Evolutionary conservation across 768 basidiomycete species (phyloP), one percentile per base, ranked within the genome.

Genomic region (Russula vinacea): DNA sequence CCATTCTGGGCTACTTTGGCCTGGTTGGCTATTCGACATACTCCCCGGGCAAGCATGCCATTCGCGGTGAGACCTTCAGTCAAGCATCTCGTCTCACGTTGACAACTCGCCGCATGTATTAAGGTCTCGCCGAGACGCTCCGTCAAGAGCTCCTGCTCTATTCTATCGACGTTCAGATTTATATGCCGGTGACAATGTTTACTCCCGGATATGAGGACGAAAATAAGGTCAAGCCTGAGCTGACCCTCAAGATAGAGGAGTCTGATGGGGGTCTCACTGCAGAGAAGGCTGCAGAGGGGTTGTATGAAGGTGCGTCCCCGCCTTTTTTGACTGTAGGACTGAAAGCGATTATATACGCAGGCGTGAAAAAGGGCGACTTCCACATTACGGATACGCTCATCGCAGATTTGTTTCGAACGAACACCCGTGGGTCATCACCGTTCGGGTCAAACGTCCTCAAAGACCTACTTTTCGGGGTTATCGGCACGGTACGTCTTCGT

Each of bases 111-210:
- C 17, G 11, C 19, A 19, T 19, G 9, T 70, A 14, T 32, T 8
- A 70, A 94, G 92, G 89, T 16, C 83, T 97, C 0, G 91, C 90
- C 16, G 94, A 97, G 63, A 81, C 87, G 0, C 79, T 97, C 16
- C 86, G 88, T 9, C 88, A 85, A 29, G 94, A 96, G 71, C 77
- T 92, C 55, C 76, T 86, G 66, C 78, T 94, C 8, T 93, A 95
- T 72, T 83, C 81, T 56, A 89, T 92, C 71, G 78, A 80, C 57
- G 83, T 92, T 7, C 92, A 94, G 67, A 83, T 91, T 50, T 92
- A 85, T 76, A 87, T 92, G 76, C 92, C 94, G 0, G 81, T 81
- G 1, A 91, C 91, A 1, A 95, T 97, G 78, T 82, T 78, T 67
- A 85, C 84, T 0, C 87, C 91, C 0, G 92, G 93, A 0, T 89